Base-by-base conservation (phyloP, 345 rosid genomes). In the Pistacia vera region DNA sequence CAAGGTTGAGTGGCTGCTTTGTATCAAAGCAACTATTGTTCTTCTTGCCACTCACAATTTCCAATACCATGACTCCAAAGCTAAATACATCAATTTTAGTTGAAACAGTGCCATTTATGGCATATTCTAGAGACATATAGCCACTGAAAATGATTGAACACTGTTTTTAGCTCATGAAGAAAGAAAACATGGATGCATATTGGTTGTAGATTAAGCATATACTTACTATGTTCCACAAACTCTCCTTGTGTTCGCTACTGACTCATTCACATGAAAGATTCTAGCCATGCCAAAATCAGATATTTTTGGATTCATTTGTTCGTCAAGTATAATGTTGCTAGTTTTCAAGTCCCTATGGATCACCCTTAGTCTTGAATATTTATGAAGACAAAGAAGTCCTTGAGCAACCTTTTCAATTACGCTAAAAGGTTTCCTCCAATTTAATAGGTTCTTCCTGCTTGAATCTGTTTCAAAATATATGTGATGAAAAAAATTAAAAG, bases 211-310 rank as follows among this genome's bases (percentile, higher is more conserved):
- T 16, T 41, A 41, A 54, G 16, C 30, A 11, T 17, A 35, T 2
- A 75, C 78, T 58, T 58, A 75, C 67, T 58, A 60, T 17, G 78
- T 75, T 67, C 78, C 78, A 11, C 68, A 57, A 66, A 75, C 36
- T 67, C 78, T 67, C 6, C 17, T 58, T 41, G 78, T 67, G 36
- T 54, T 52, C 4, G 10, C 73, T 58, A 46, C 72, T 20, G 11
- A 48, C 58, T 75, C 48, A 25, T 67, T 57, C 35, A 17, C 41
- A 16, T 22, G 66, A 57, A 66, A 67, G 3, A 33, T 67, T 57
- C 73, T 66, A 14, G 72, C 72, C 28, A 68, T 28, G 4, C 51
- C 68, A 8, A 22, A 75, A 59, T 75, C 72, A 16, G 72, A 75
- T 25, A 67, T 75, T 17, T 68, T 76, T 6, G 73, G 79, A 46